Evolutionary conservation across 192 early-diverging fungal species (phyloP), one percentile per base, ranked within the genome.

Genomic region (Rhizophagus prolifer): DNA sequence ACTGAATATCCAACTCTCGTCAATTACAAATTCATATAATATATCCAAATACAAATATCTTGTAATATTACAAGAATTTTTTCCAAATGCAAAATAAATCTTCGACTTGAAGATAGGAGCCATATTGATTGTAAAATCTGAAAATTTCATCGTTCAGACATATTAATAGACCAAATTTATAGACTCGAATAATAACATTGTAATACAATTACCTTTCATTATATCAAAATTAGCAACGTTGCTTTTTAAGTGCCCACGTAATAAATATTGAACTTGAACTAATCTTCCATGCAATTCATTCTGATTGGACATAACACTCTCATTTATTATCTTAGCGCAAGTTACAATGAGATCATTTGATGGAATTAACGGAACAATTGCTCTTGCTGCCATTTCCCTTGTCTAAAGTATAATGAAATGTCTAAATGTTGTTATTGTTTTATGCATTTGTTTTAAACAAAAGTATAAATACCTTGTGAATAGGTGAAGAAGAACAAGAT

Each of bases 301-400:
- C 64, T 92, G 88, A 10, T 85, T 76, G 14, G 81, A 38, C 1
- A 78, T 76, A 31, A 80, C 67, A 54, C 86, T 81, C 13, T 82
- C 72, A 9, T 84, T 75, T 30, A 90, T 67, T 14, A 95, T 80
- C 9, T 84, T 78, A 2, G 80, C 31, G 0, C 94, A 75, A 36
- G 87, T 80, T 59, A 80, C 76, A 44, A 90, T 83, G 21, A 94
- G 77, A 14, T 88, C 79, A n/a, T 86, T 77, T n/a, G 90, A 88
- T 8, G 89, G 81, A 5, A 97, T 79, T 67, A 97, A 78, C 4
- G 95, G 89, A 9, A 92, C 90, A 65, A 93, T 84, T 0, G 96
- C 94, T 38, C 95, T 86, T 3, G 93, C 92, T 0, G 94, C 89
- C 88, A 96, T 94, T 79, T 96, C 95, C 61, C 96, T 87, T 1